phyloP scores from a whole-genome alignment of 2,329 filamentous ascomycete species.

The Sporothrix phasma region DNA sequence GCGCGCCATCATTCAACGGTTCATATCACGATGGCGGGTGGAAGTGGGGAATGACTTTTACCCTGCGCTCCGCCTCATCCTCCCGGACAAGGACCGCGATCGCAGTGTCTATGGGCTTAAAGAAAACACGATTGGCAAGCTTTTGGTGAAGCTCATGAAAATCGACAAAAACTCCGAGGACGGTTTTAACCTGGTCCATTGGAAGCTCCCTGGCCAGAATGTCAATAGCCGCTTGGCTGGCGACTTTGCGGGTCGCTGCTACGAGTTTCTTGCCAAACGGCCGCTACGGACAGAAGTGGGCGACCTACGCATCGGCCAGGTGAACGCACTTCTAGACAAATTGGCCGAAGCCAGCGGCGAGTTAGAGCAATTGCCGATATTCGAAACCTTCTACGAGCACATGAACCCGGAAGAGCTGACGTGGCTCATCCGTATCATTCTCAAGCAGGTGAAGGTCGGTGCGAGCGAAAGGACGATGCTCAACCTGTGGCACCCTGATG shows the following conservation, averaged over 20 bases:
- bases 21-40: slow-evolving; percentile 76
- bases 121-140: slow-evolving; percentile 78
- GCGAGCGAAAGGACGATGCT: slow-evolving; percentile 86
- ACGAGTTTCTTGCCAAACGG: slow-evolving; percentile 74
- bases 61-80: slow-evolving; percentile 80
- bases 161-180: slow-evolving; percentile 88
- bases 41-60: slow-evolving; percentile 90
- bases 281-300: slow-evolving; percentile 65
- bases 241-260: slow-evolving; percentile 86
- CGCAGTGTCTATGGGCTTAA: slow-evolving; percentile 90
- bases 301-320: slow-evolving; percentile 75
- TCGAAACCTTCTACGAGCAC: slow-evolving; percentile 72
- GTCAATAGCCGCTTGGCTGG: slow-evolving; percentile 59
- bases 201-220: slow-evolving; percentile 75
- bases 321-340: slow-evolving; percentile 75
- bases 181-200: slow-evolving; percentile 73
- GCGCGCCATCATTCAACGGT: slow-evolving; percentile 71
- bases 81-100: slow-evolving; percentile 88
- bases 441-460: slow-evolving; percentile 64
- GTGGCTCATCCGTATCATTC: slow-evolving; percentile 89
- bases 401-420: slow-evolving; percentile 93
- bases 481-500: slow-evolving; percentile 71
- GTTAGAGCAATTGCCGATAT: slow-evolving; percentile 70
- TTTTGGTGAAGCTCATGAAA: slow-evolving; percentile 86
- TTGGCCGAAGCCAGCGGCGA: slow-evolving; percentile 69